Conservation (phyloP, 2,329 filamentous ascomycete species). For the Diplocarpon mali region DNA sequence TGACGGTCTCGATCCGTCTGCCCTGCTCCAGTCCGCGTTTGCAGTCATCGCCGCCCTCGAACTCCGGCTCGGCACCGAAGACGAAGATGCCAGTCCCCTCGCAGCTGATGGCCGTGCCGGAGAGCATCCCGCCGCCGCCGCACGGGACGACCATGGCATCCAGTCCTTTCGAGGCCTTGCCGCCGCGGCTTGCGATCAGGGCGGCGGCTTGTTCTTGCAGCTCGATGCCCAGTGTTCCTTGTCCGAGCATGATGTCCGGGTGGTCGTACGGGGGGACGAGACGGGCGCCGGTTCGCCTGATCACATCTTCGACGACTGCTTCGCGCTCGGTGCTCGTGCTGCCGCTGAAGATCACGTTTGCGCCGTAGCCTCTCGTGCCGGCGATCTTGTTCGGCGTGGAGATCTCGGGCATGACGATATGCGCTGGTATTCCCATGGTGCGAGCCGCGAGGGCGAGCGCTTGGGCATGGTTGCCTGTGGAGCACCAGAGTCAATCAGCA, state of each 20-base stretch:
- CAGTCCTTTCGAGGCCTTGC: conserved; percentile 30
- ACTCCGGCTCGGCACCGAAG: conserved; percentile 78
- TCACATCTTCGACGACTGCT: conserved; percentile 58
- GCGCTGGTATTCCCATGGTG: conserved; percentile 61
- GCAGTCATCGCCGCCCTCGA: conserved; percentile 76
- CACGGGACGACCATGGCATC: conserved; percentile 72
- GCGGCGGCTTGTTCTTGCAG: conserved; percentile 60
- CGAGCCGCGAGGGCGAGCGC: conserved; percentile 77
- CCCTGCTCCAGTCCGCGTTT: conserved; percentile 57
- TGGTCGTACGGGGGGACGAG: conserved; percentile 89
- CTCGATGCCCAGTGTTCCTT: conserved; percentile 83
- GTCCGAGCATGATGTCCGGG: conserved; percentile 80
- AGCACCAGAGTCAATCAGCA: too few relatives aligned
- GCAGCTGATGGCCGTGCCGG: conserved; percentile 68
- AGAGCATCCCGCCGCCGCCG: conserved; percentile 81
- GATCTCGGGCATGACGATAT: conserved; percentile 90
- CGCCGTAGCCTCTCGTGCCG: conserved; percentile 68
- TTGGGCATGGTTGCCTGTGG: conserved; percentile 81
- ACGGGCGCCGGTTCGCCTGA: conserved; percentile 60
- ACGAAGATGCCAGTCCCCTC: conserved; percentile 61
- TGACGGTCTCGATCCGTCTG: conserved; percentile 54
- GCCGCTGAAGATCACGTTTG: conserved; percentile 70
- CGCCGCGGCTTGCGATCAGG: conserved; percentile 31
- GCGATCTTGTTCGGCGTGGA: conserved; percentile 78
- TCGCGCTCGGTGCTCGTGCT: conserved; percentile 73